Evolutionary conservation across 1,139 yeast species (phyloP).

Genomic region (Saccharomycopsis hybrid): DNA sequence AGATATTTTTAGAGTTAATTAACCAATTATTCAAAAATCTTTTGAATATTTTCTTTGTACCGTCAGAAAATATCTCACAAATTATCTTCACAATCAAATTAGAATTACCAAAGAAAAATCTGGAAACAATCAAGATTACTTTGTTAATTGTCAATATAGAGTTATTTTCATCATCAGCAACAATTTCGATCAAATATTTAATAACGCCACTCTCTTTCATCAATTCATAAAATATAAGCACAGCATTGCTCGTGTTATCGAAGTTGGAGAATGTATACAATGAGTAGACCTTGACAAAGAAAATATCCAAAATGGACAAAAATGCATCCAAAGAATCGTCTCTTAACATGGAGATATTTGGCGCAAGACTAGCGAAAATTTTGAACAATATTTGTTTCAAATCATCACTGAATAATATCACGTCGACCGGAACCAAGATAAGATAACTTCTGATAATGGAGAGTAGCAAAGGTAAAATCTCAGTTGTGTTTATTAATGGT

Average conservation of each 20-base stretch:
- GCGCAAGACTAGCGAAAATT: slow-evolving; percentile 48
- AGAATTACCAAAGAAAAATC: slow-evolving; percentile 45
- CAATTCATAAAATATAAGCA: slow-evolving; percentile 32
- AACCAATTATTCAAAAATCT: slow-evolving; percentile 34
- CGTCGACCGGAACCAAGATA: slow-evolving; percentile 41
- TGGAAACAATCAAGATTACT: slow-evolving; percentile 46
- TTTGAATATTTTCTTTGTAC: too few relatives aligned
- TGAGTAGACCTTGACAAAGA: slow-evolving; percentile 32
- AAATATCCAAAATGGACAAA: slow-evolving; percentile 53
- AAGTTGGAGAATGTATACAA: slow-evolving; percentile 22
- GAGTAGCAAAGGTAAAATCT: slow-evolving; percentile 62
- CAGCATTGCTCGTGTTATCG: too few relatives aligned
- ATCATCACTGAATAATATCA: slow-evolving; percentile 25
- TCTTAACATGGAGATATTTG: slow-evolving; percentile 55
- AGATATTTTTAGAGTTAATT: slow-evolving; percentile 41
- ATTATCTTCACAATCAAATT: slow-evolving; percentile 39
- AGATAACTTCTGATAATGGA: slow-evolving; percentile 69
- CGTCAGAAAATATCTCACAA: slow-evolving; percentile 24
- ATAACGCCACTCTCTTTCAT: slow-evolving; percentile 44
- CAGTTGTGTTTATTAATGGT: slow-evolving; percentile 62
- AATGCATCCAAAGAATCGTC: slow-evolving; percentile 62
- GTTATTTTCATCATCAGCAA: slow-evolving; percentile 40
- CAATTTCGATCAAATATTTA: slow-evolving; percentile 39
- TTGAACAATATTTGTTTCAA: slow-evolving; percentile 31
- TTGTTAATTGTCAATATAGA: slow-evolving; percentile 45